phyloP scores from a whole-genome alignment of 208 protist species.

The Wallacemonas collosoma region DNA sequence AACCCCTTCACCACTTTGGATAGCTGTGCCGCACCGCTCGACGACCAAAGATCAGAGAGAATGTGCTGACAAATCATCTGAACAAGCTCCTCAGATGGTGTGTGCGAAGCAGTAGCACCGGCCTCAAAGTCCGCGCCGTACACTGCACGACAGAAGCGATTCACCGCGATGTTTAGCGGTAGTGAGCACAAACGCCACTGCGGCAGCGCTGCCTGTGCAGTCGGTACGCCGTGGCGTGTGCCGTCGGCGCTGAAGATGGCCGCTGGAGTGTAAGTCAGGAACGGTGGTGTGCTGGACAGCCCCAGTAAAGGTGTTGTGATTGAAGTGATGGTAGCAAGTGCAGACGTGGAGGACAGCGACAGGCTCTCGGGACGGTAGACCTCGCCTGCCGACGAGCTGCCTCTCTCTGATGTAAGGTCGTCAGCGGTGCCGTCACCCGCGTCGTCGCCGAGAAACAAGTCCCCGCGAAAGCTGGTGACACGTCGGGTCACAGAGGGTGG shows the following conservation, averaged over 20 bases:
- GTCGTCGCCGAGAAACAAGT: neutral
- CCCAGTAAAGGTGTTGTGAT: neutral
- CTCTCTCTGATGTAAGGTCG: neutral
- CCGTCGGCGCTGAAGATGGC: neutral
- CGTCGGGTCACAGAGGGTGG: neutral
- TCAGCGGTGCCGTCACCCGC: neutral
- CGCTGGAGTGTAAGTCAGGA: neutral
- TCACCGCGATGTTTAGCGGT: neutral
- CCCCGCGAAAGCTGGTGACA: constrained; percentile 7
- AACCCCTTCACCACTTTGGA: constrained; percentile 35
- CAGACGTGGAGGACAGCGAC: constrained; percentile 5
- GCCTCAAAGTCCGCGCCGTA: neutral
- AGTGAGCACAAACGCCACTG: neutral
- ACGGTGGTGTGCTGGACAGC: neutral
- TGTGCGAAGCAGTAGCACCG: neutral
- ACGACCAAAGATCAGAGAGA: constrained; percentile 40
- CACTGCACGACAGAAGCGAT: neutral
- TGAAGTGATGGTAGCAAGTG: neutral
- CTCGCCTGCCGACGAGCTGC: neutral
- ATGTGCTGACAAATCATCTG: constrained; percentile 45
- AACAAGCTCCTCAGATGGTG: constrained; percentile 20
- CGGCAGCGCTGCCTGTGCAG: neutral
- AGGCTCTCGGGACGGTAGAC: neutral
- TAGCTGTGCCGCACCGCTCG: constrained; percentile 48
- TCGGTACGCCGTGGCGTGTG: neutral